Base-by-base conservation (phyloP, 1,139 yeast genomes). In the Suhomyces choctaworum region DNA sequence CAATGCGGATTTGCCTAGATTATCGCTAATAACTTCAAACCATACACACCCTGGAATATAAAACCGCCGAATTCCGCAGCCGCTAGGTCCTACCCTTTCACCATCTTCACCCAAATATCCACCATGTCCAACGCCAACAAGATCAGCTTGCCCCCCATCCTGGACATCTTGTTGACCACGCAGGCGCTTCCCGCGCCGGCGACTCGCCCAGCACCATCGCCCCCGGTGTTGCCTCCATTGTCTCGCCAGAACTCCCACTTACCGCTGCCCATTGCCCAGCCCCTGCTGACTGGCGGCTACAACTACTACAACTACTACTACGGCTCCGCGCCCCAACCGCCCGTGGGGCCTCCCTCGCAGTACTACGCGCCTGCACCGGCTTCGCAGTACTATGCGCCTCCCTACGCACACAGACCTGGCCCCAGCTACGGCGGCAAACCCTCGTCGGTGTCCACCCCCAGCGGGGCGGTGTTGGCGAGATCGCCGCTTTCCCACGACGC, bases 71-170 rank as follows among this genome's bases (percentile, higher is more conserved):
- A 17, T 7, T 17, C 8, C 20, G 20, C 20, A 7, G 20, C 8
- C 25, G 24, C 11, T 19, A 15, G 16, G 23, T n/a, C 16, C 23
- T 20, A 20, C 16, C 21, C 12, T 16, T 15, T 8, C 2, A 11
- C 11, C 4, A 10, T 25, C 8, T 9, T 13, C n/a, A n/a, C 9
- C 19, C 27, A 20, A 13, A 24, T 19, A 21, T 20, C 34, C 19
- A 37, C 20, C 12, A 37, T 37, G 37, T 22, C 37, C 14, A 32
- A 37, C 32, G 35, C 36, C 22, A 51, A 50, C 38, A 60, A 53
- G 41, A 51, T 64, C 15, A 60, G 60, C 40, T 56, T 64, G 47
- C 70, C 70, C 15, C 68, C 70, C 11, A 64, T 64, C 22, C 58
- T 64, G 25, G 66, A 64, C 48, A 56, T 64, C 19, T 56, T 64